Conservation (phyloP, 1,139 yeast species). For the Taphrina wiesneri region DNA sequence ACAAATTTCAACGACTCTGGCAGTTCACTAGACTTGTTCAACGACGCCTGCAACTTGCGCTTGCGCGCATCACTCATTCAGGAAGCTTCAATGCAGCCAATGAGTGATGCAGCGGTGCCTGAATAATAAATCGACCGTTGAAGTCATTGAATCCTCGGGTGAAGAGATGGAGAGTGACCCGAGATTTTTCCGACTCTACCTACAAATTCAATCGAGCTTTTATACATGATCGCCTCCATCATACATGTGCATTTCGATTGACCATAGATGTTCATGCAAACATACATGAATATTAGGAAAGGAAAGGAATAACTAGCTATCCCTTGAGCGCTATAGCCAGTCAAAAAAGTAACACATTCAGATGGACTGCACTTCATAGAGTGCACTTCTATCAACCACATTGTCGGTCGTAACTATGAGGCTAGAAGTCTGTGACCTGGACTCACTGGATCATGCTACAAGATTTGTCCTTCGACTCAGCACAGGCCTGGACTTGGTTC, state of each 20-base stretch:
- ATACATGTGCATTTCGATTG: too few species aligned
- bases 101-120: background rate
- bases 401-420: background rate
- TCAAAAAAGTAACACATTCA: too few species aligned
- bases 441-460: background rate
- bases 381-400: too few species aligned
- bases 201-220: too few species aligned
- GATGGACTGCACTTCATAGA: too few species aligned
- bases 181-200: background rate
- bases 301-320: too few species aligned
- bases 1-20: conserved; percentile 23
- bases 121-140: background rate
- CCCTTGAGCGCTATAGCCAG: too few species aligned
- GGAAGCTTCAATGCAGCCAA: background rate
- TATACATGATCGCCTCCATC: too few species aligned
- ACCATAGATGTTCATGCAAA: too few species aligned
- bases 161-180: background rate
- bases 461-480: background rate
- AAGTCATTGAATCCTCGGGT: background rate
- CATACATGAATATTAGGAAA: too few species aligned
- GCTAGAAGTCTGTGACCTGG: background rate
- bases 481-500: background rate
- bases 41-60: conserved; percentile 20
- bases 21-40: conserved; percentile 12
- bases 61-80: conserved; percentile 30